Evolutionary conservation across 1,284 basidiomycete genomes (phyloP).

Genomic region (Chalciporus piperatoides): DNA sequence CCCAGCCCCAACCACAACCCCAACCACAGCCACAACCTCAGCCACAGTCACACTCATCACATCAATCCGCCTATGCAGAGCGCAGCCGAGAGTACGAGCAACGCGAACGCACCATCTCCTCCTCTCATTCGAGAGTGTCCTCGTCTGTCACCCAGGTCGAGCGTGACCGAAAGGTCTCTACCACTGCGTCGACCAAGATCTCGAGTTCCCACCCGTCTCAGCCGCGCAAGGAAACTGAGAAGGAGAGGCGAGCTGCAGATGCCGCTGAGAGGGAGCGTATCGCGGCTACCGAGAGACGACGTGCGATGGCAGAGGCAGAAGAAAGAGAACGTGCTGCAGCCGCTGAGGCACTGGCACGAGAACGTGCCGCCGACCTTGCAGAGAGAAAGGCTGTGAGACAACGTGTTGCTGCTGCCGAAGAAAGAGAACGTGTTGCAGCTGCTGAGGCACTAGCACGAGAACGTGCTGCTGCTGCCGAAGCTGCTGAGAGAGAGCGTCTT

Average conservation of each 20-base stretch:
- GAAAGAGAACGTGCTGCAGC: constrained; percentile 10
- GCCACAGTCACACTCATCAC: constrained; percentile 19
- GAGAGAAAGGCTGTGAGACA: too few relatives aligned
- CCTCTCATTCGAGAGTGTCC: constrained; percentile 27
- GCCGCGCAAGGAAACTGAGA: constrained; percentile 23
- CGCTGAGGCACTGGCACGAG: background rate
- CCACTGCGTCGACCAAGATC: constrained; percentile 20
- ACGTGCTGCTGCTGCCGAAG: constrained; percentile 12
- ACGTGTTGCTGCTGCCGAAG: background rate
- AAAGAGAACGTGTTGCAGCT: constrained; percentile 13
- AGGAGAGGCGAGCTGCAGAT: constrained; percentile 15
- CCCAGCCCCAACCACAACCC: constrained; percentile 3
- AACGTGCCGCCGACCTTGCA: background rate
- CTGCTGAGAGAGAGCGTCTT: constrained; percentile 14
- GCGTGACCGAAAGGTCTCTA: constrained; percentile 28
- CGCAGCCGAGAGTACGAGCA: constrained; percentile 27
- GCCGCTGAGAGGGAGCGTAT: constrained; percentile 18
- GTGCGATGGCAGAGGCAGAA: constrained; percentile 14
- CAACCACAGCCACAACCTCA: background rate
- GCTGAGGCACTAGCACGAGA: constrained; percentile 10
- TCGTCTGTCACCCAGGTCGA: constrained; percentile 25
- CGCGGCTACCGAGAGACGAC: constrained; percentile 15
- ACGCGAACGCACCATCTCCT: constrained; percentile 25
- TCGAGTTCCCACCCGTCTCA: constrained; percentile 20
- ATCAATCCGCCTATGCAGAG: constrained; percentile 24